These are phyloP conservation scores for Pythium brachiatum DNA, from an alignment of 352 stramenopile genomes.

Conservation along the genomic window DNA sequence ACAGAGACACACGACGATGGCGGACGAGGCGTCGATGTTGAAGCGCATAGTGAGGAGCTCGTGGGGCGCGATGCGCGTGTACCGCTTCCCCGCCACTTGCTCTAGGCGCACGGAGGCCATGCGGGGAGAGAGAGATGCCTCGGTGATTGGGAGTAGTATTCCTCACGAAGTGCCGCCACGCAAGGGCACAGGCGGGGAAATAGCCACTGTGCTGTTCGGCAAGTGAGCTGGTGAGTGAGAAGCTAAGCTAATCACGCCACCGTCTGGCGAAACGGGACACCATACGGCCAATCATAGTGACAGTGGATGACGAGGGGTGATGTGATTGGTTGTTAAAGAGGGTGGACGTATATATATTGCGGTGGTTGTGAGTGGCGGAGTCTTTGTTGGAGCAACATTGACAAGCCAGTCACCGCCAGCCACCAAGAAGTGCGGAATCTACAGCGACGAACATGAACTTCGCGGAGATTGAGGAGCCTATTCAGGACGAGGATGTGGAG, in stretches of 20 bases:
- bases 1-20: constrained; percentile 70
- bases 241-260: not conserved
- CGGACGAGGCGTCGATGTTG: constrained; percentile 61
- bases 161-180: constrained; percentile 1
- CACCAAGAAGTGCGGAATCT: constrained; percentile 10
- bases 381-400: constrained; percentile 6
- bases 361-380: constrained; percentile 1
- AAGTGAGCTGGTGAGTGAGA: not conserved
- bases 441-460: constrained; percentile 30
- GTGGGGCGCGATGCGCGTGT: constrained; percentile 29
- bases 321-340: constrained; percentile 29
- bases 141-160: not conserved
- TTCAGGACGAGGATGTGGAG: constrained; percentile 71
- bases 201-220: not conserved
- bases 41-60: constrained; percentile 71
- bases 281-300: constrained; percentile 16
- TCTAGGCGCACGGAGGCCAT: constrained; percentile 32
- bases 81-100: constrained; percentile 25
- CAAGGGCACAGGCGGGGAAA: not conserved
- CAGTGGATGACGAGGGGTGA: constrained; percentile 26
- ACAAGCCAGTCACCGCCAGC: constrained; percentile 17
- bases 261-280: not conserved
- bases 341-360: constrained; percentile 7
- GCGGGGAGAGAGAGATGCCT: constrained; percentile 6
- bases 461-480: constrained; percentile 32